Conservation (phyloP, 306 rosid genomes). For the Quercus suber region DNA sequence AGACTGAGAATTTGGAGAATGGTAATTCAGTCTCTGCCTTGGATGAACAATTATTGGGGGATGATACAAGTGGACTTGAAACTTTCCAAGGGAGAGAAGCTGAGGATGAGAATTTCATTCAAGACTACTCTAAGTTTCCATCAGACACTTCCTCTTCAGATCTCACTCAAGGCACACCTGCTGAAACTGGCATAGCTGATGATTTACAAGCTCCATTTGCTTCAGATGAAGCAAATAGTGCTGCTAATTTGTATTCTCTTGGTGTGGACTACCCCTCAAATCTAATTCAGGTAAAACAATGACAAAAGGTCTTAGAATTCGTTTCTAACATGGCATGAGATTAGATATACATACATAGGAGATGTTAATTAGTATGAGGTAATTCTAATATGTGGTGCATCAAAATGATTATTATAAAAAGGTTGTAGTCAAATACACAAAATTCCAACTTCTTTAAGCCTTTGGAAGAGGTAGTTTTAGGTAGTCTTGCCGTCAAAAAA, state of each 20-base stretch:
- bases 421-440: too few relatives aligned
- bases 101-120: conserved; percentile 40
- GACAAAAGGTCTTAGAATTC: neutral
- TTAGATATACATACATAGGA: too few relatives aligned
- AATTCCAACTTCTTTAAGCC: too few relatives aligned
- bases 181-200: conserved; percentile 53
- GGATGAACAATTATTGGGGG: conserved; percentile 33
- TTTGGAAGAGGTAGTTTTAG: too few relatives aligned
- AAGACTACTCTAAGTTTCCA: conserved; percentile 40
- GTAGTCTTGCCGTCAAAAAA: too few relatives aligned
- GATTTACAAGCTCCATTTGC: conserved; percentile 68
- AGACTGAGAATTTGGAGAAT: conserved; percentile 22
- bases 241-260: conserved; percentile 44
- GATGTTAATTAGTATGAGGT: too few relatives aligned
- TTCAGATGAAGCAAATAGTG: conserved; percentile 87
- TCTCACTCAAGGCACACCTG: conserved; percentile 85
- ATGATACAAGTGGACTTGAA: conserved; percentile 46
- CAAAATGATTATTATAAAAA: conserved; percentile 22
- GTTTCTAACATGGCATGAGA: neutral
- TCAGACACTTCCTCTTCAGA: conserved; percentile 89
- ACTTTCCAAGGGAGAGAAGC: conserved; percentile 46
- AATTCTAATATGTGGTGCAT: conserved; percentile 14
- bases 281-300: conserved; percentile 56
- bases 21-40: conserved; percentile 24
- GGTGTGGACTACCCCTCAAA: conserved; percentile 46